Evolutionary conservation across 208 protist species (phyloP).

Genomic region (Acanthamoeba lenticulata): DNA sequence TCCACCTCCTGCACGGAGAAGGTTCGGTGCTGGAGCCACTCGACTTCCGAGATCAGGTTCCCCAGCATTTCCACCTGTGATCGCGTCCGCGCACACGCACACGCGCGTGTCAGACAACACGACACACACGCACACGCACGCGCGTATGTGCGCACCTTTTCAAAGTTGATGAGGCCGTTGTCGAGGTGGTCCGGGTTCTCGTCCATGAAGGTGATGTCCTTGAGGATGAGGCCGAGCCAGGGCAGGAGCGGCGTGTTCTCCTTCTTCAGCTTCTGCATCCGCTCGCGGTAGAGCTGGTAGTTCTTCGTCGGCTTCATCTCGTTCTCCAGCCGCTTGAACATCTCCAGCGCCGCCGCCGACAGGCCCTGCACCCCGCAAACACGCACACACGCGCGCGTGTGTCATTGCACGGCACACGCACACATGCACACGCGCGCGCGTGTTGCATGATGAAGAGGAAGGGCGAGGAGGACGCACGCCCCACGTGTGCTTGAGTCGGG

Average conservation of each 20-base stretch:
- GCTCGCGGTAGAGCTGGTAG: constrained; percentile 26
- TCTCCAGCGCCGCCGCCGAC: not conserved
- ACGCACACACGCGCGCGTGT: too few species aligned
- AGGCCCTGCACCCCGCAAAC: constrained; percentile 9
- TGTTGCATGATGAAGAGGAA: too few species aligned
- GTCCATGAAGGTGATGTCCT: constrained; percentile 57
- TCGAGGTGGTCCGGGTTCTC: constrained; percentile 38
- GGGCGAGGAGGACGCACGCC: not conserved
- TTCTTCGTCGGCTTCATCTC: constrained; percentile 59
- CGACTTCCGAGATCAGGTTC: constrained; percentile 10
- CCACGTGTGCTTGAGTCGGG: constrained; percentile 35
- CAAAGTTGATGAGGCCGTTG: constrained; percentile 55
- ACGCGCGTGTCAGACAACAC: not conserved
- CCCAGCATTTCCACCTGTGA: constrained; percentile 28
- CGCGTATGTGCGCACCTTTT: not conserved
- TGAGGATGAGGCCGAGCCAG: constrained; percentile 32
- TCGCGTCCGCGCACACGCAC: not conserved
- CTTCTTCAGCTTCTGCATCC: not conserved
- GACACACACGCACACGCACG: not conserved
- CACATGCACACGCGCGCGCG: too few species aligned
- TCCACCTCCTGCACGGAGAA: constrained; percentile 23
- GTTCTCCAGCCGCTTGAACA: constrained; percentile 36
- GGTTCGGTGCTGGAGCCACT: constrained; percentile 15
- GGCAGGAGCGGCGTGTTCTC: not conserved
- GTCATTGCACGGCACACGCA: not conserved